These are phyloP conservation scores for Spathaspora boniae DNA, from an alignment of 805 yeast genomes.

Conservation along the genomic window DNA sequence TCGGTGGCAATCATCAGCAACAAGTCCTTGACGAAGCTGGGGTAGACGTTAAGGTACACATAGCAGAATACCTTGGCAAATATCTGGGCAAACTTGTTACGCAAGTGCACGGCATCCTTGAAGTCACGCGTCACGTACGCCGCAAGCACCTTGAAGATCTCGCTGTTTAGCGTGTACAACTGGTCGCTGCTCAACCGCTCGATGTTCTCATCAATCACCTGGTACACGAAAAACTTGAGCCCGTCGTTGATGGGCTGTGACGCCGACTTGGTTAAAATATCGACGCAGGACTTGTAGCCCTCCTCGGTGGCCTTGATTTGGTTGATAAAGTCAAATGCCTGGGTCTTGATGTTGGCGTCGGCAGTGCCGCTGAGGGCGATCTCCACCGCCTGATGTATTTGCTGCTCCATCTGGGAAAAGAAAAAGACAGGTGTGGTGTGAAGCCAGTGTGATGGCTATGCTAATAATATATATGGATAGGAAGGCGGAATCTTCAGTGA, in stretches of 20 bases:
- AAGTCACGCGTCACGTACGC: conserved; percentile 13
- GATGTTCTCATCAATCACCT: conserved; percentile 61
- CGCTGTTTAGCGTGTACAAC: conserved; percentile 42
- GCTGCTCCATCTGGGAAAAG: conserved; percentile 38
- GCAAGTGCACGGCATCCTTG: conserved; percentile 30
- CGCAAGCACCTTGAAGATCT: conserved; percentile 45
- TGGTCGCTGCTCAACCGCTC: conserved; percentile 44
- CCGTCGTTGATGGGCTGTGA: conserved; percentile 41
- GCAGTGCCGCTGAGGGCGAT: conserved; percentile 73
- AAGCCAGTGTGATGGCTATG: background rate
- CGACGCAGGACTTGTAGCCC: conserved; percentile 55
- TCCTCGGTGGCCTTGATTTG: conserved; percentile 51
- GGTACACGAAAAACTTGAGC: conserved; percentile 64
- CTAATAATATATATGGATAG: background rate
- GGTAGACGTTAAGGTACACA: conserved; percentile 31
- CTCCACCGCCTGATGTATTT: conserved; percentile 84
- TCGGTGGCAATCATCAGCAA: conserved; percentile 18
- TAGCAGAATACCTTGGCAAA: conserved; percentile 33
- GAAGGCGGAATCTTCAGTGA: background rate
- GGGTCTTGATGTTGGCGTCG: conserved; percentile 56
- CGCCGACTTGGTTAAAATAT: conserved; percentile 33
- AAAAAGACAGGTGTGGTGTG: background rate
- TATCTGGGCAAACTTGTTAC: conserved; percentile 34
- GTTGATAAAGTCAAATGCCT: conserved; percentile 50
- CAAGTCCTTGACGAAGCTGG: conserved; percentile 32